Percentiles rank a stretch among this genome's conserved stretches.
These are phyloP conservation scores for Leccinum sublutescens DNA, from an alignment of 768 basidiomycete species.

Conservation along the genomic window DNA sequence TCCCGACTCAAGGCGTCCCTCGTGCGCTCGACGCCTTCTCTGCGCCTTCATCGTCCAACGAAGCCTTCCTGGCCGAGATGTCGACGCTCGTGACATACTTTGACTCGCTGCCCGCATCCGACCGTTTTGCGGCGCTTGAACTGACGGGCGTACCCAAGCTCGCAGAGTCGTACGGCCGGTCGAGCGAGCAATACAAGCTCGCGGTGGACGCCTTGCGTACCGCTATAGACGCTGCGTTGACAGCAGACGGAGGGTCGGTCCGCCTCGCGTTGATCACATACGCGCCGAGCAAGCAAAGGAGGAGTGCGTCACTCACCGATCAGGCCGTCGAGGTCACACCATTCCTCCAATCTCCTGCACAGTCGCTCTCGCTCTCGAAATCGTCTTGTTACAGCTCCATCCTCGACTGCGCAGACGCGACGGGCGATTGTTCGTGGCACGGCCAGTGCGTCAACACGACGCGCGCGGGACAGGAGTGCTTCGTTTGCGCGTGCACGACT, in stretches of 20 bases:
- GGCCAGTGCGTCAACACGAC: conserved; percentile 63
- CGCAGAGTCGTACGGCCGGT: conserved; percentile 43
- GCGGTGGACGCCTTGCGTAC: conserved; percentile 47
- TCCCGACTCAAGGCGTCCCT: conserved; percentile 30
- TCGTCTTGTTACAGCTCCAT: conserved; percentile 60
- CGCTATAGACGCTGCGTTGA: conserved; percentile 44
- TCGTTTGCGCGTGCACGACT: conserved; percentile 42
- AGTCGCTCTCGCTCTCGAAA: conserved; percentile 33
- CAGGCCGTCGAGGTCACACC: conserved; percentile 41
- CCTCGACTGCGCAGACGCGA: conserved; percentile 58
- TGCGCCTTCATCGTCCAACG: conserved; percentile 37
- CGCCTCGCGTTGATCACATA: conserved; percentile 56
- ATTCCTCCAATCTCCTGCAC: conserved; percentile 41
- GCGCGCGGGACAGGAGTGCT: conserved; percentile 57
- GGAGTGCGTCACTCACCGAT: conserved; percentile 40
- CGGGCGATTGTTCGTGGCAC: conserved; percentile 65
- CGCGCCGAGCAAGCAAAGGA: conserved; percentile 35
- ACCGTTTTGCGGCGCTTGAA: conserved; percentile 63
- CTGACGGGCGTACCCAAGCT: conserved; percentile 51
- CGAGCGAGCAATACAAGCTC: conserved; percentile 53
- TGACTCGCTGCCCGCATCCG: conserved; percentile 31
- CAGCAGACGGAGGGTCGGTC: conserved; percentile 32
- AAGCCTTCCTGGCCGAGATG: conserved; percentile 41
- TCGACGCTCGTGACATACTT: conserved; percentile 54
- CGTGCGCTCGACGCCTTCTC: conserved; percentile 43